These are phyloP conservation scores for Echium plantagineum DNA, from an alignment of 257 asterid genomes.

Conservation along the genomic window DNA sequence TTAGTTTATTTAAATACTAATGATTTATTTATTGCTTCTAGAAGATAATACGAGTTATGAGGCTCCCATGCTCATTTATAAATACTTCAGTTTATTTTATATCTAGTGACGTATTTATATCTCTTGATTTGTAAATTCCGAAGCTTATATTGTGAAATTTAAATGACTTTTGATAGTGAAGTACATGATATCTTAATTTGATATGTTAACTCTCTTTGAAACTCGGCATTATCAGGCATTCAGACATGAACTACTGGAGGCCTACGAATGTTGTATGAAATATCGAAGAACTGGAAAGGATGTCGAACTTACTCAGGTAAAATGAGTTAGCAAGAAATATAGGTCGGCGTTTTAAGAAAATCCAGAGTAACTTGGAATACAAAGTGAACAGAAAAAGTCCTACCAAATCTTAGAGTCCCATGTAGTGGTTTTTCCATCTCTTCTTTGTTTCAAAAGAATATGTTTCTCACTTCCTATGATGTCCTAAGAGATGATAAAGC, in stretches of 20 bases:
- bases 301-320: slow-evolving; percentile 97
- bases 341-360: too few species aligned
- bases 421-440: too few species aligned
- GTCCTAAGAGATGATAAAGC: too few species aligned
- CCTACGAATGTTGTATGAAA: slow-evolving; percentile 80
- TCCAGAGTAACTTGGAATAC: too few species aligned
- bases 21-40: background rate
- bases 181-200: background rate
- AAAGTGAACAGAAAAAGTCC: too few species aligned
- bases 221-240: slow-evolving; percentile 44
- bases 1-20: background rate
- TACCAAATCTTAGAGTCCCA: too few species aligned
- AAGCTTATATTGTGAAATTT: too few species aligned
- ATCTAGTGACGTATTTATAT: background rate
- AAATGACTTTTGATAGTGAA: background rate
- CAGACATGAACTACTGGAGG: slow-evolving; percentile 81
- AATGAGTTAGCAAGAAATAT: background rate
- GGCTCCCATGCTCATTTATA: background rate
- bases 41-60: background rate
- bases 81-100: background rate
- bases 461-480: too few species aligned
- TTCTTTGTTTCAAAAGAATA: too few species aligned
- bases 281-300: slow-evolving; percentile 75
- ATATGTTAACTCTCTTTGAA: background rate
- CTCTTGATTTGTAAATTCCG: background rate